Evolutionary conservation across 2,329 filamentous ascomycete species (phyloP), one percentile per base, ranked within the genome.

Genomic region (Ophiostoma quercus): DNA sequence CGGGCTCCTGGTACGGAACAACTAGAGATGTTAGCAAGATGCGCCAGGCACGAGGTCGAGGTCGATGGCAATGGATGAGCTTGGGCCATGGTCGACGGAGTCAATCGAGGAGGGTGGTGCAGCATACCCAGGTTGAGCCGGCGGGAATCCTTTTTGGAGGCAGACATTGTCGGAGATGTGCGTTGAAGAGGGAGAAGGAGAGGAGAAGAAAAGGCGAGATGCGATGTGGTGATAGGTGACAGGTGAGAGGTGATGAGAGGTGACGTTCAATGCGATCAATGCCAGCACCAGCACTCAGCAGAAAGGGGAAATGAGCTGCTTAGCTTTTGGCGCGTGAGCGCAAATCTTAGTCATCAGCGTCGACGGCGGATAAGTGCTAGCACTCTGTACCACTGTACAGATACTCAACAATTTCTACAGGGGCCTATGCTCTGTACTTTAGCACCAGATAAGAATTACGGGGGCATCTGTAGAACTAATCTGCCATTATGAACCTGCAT

Each of bases 1-100:
- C 82, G 62, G 92, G 92, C 75, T 90, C 90, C 79, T 92, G 88
- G 80, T 95, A 97, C 72, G 94, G 94, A 75, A 97, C 91, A 78
- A 94, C 94, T 97, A 78, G 39, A 54, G 29, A 22, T 47, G 60
- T 69, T 43, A 78, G 77, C 67, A 5, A 19, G 70, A 12, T 19
- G 22, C 32, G 54, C 14, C 25, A 14, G 4, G 19, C 25, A 41
- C 12, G 39, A 14, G 39, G 37, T 8, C 37, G 16, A 19, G 16
- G 43, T 16, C 43, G 43, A 19, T 29, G 22, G 7, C n/a, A 1
- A 67, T 4, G 29, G 16, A 34, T 43, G 65, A 8, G 34, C 34
- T 8, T 34, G 4, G 68, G 22, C 3, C 22, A 68, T 43, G 51
- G 39, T 41, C 39, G 39, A 12, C 39, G 9, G 39, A 12, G 14